phyloP scores from a whole-genome alignment of 2,329 filamentous ascomycete genomes.

The Hypoxylon sp. region DNA sequence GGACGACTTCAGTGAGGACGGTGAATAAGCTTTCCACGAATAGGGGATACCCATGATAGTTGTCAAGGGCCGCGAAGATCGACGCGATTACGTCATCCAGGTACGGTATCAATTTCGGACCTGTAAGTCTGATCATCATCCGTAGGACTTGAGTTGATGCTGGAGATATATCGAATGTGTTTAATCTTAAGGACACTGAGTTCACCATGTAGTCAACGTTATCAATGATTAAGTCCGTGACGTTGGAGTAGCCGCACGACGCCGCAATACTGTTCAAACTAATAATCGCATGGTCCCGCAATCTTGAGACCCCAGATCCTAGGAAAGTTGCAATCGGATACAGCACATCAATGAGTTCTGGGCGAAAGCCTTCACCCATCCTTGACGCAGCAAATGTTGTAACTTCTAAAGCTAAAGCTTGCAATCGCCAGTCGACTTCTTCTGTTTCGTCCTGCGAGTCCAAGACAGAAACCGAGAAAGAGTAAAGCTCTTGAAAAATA shows the following conservation, averaged over 20 bases:
- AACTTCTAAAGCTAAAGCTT: conserved; percentile 85
- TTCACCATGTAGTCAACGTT: conserved; percentile 99
- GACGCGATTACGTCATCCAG: conserved; percentile 92
- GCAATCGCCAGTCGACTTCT: conserved; percentile 77
- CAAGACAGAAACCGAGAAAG: conserved; percentile 75
- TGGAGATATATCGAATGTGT: conserved; percentile 91
- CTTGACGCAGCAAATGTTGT: conserved; percentile 81
- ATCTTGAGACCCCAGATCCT: conserved; percentile 75
- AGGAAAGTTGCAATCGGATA: conserved; percentile 94
- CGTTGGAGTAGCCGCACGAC: conserved; percentile 80
- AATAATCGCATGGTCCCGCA: conserved; percentile 86
- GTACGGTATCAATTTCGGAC: conserved; percentile 85
- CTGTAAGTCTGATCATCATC: conserved; percentile 94
- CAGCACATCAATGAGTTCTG: conserved; percentile 89
- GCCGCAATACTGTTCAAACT: conserved; percentile 85
- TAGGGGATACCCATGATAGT: conserved; percentile 91
- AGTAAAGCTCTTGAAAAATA: conserved; percentile 76
- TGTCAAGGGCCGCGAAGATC: conserved; percentile 93
- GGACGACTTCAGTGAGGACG: conserved; percentile 85
- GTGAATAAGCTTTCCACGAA: conserved; percentile 89
- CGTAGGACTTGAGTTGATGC: conserved; percentile 90
- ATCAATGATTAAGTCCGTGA: conserved; percentile 84
- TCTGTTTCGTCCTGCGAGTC: conserved; percentile 66
- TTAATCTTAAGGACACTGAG: conserved; percentile 88
- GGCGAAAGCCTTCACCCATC: conserved; percentile 77